Percentiles rank a stretch among this genome's conserved stretches.
These are phyloP conservation scores for Exophiala calicioides DNA, from an alignment of 2,329 filamentous ascomycete species.

Conservation along the genomic window DNA sequence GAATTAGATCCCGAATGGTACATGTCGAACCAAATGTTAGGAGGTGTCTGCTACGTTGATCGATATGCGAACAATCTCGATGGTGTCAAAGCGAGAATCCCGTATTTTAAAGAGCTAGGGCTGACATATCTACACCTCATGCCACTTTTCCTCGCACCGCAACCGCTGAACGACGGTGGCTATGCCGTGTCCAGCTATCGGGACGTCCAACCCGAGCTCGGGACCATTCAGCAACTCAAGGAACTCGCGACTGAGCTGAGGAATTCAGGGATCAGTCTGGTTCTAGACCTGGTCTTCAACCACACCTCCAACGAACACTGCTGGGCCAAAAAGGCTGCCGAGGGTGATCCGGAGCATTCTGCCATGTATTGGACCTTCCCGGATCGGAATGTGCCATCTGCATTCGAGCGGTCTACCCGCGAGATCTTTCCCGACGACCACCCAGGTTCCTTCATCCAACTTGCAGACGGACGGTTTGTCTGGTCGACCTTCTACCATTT, in stretches of 20 bases:
- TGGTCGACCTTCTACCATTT: constrained; percentile 32
- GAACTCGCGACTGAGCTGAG: constrained; percentile 27
- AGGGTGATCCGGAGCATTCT: constrained; percentile 29
- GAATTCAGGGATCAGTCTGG: constrained; percentile 28
- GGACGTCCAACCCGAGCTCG: constrained; percentile 26
- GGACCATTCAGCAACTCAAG: constrained; percentile 25
- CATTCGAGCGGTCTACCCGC: constrained; percentile 27
- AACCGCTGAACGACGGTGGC: constrained; percentile 29
- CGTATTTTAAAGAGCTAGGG: constrained; percentile 31
- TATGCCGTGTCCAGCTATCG: constrained; percentile 31
- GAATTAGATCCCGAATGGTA: constrained; percentile 30
- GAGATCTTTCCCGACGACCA: constrained; percentile 32
- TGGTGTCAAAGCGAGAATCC: constrained; percentile 27
- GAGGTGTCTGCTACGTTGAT: constrained; percentile 30
- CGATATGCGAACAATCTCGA: constrained; percentile 27
- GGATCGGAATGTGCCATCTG: constrained; percentile 27
- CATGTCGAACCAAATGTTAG: constrained; percentile 30
- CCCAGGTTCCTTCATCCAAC: constrained; percentile 30
- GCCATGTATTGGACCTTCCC: constrained; percentile 32
- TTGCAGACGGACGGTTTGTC: constrained; percentile 28
- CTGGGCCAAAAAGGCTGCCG: constrained; percentile 28
- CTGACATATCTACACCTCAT: constrained; percentile 31
- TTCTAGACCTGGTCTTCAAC: constrained; percentile 31
- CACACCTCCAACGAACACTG: constrained; percentile 30
- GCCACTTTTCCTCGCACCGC: constrained; percentile 28